Evolutionary conservation across 768 basidiomycete species (phyloP).

Genomic region (Strobilomyces echinocephalus): DNA sequence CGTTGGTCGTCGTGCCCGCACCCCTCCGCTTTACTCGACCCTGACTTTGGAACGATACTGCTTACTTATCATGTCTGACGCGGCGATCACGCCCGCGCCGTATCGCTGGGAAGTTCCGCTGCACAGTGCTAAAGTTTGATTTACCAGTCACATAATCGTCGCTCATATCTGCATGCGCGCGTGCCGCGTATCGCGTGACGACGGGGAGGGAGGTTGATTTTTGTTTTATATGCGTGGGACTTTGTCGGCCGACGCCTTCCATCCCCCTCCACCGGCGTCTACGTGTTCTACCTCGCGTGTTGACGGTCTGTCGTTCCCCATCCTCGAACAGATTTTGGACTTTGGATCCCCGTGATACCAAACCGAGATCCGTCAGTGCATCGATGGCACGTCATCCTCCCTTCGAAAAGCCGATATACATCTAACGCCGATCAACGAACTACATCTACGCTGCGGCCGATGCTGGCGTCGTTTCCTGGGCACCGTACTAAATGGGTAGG

Average conservation of each 20-base stretch:
- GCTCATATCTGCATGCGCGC: neutral
- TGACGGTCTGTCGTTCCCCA: neutral
- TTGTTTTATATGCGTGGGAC: neutral
- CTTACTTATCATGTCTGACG: neutral
- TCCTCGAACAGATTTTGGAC: neutral
- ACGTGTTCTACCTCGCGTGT: neutral
- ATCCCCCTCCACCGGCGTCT: neutral
- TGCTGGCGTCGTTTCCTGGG: too few species aligned
- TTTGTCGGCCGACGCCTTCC: neutral
- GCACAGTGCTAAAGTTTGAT: neutral
- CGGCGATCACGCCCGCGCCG: conserved; percentile 8
- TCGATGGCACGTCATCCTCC: neutral
- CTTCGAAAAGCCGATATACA: neutral
- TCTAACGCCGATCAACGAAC: too few species aligned
- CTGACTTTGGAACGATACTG: neutral
- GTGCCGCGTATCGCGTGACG: neutral
- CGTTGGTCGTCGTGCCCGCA: neutral
- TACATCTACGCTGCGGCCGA: neutral
- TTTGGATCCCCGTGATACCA: neutral
- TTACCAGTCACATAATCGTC: neutral
- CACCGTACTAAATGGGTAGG: too few species aligned
- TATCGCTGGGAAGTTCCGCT: neutral
- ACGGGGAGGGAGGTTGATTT: neutral
- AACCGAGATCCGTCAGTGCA: neutral
- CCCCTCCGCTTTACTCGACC: neutral